Conservation (phyloP, 2,329 filamentous ascomycete species). For the Chlorencoelia australis region DNA sequence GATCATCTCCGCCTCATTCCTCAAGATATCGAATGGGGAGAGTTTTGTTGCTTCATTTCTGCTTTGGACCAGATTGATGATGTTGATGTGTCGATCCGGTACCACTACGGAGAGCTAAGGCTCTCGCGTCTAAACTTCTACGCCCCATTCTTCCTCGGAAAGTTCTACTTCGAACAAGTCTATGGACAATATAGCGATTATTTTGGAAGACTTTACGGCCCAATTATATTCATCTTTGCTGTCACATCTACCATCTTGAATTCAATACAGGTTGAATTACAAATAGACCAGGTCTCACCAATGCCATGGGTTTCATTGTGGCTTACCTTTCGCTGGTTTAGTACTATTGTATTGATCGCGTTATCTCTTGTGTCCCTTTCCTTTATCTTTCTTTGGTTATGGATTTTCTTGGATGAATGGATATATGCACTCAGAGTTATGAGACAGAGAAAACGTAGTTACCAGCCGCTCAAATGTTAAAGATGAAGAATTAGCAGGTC, state of each 20-base stretch:
- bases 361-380: no score
- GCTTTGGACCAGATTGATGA: slow-evolving; percentile 9
- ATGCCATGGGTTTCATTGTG: not conserved
- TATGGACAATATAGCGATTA: slow-evolving; percentile 5
- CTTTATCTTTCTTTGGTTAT: no score
- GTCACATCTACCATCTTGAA: slow-evolving; percentile 1
- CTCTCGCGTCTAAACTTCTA: slow-evolving; percentile 15
- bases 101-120: slow-evolving; percentile 27
- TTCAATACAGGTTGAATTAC: slow-evolving; percentile 8
- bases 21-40: not conserved
- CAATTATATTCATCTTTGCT: slow-evolving; percentile 8
- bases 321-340: no score
- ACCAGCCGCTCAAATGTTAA: no score
- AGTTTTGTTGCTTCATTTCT: slow-evolving; percentile 9
- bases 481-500: no score
- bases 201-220: slow-evolving; percentile 8
- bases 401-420: no score
- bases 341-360: no score
- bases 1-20: not conserved
- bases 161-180: slow-evolving; percentile 1
- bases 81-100: slow-evolving; percentile 20
- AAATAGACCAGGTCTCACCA: slow-evolving; percentile 1
- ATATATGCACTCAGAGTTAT: no score
- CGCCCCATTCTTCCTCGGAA: slow-evolving; percentile 3
- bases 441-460: no score